Evolutionary conservation across 2,329 filamentous ascomycete genomes (phyloP).

Genomic region (Neonectria faginata): DNA sequence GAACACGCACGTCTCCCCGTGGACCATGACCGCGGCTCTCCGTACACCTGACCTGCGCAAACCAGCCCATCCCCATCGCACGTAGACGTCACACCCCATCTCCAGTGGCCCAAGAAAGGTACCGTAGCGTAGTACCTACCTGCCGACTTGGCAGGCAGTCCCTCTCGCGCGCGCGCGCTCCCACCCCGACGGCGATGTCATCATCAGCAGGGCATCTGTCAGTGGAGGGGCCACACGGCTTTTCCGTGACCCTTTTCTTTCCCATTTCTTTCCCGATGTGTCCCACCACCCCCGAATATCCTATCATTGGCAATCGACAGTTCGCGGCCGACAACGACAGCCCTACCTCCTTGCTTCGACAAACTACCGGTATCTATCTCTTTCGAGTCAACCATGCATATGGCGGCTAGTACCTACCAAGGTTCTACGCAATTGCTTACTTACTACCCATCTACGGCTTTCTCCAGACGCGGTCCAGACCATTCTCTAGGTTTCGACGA

Average conservation of each 20-base stretch:
- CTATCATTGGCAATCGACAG: constrained; percentile 15
- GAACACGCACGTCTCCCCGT: neutral
- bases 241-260: neutral
- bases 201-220: constrained; percentile 14
- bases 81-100: constrained; percentile 19
- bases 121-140: neutral
- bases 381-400: neutral
- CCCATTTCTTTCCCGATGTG: neutral
- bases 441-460: neutral
- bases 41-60: constrained; percentile 1
- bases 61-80: constrained; percentile 13
- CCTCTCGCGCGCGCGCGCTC: neutral
- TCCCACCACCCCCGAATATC: constrained; percentile 1
- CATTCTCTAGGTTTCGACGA: constrained; percentile 25
- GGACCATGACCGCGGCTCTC: neutral
- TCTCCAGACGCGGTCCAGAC: constrained; percentile 13
- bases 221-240: constrained; percentile 7
- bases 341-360: neutral
- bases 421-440: constrained; percentile 6
- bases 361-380: neutral
- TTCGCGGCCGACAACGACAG: constrained; percentile 10
- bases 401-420: constrained; percentile 3
- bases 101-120: constrained; percentile 7
- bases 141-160: constrained; percentile 8
- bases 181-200: constrained; percentile 8